A percentile compares a stretch with the other conserved stretches of the same genome.
These are phyloP conservation scores for Cladosporium sphaerospermum DNA, from an alignment of 2,329 filamentous ascomycete species.

Conservation along the genomic window DNA sequence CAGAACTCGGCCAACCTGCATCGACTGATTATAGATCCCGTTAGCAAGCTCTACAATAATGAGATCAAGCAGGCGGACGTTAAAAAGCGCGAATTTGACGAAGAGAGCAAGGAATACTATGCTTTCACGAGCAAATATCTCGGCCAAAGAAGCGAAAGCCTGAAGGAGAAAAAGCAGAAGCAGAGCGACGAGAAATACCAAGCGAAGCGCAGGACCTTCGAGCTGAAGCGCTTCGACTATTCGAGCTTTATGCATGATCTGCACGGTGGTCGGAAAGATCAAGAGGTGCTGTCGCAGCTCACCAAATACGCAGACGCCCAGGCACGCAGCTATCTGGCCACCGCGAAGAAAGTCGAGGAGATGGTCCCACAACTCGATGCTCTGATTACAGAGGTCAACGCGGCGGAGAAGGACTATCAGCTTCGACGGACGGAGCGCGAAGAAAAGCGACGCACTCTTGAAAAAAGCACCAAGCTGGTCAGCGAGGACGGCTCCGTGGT, in stretches of 20 bases:
- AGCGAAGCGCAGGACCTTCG: constrained; percentile 85
- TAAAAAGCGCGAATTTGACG: constrained; percentile 96
- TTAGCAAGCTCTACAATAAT: constrained; percentile 83
- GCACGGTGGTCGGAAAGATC: constrained; percentile 97
- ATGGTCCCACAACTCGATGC: constrained; percentile 87
- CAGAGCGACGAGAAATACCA: constrained; percentile 97
- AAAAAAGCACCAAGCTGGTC: constrained; percentile 67
- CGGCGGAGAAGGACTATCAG: constrained; percentile 94
- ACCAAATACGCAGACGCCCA: constrained; percentile 92
- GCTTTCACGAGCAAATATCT: constrained; percentile 90
- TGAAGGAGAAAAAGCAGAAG: constrained; percentile 93
- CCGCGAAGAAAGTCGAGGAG: constrained; percentile 79
- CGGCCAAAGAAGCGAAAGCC: constrained; percentile 89
- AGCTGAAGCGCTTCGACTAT: constrained; percentile 96
- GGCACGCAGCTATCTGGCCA: constrained; percentile 71
- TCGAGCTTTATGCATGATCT: constrained; percentile 98
- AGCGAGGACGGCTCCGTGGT: constrained; percentile 26
- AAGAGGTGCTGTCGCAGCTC: constrained; percentile 89
- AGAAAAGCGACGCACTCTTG: constrained; percentile 82
- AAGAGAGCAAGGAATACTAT: constrained; percentile 98
- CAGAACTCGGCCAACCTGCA: constrained; percentile 80
- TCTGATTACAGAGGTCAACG: constrained; percentile 77
- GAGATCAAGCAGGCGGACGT: constrained; percentile 97
- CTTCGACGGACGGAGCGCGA: constrained; percentile 92
- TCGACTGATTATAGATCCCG: constrained; percentile 88